Conservation (phyloP, 2,329 filamentous ascomycete species). For the Aspergillus novoparasiticus region DNA sequence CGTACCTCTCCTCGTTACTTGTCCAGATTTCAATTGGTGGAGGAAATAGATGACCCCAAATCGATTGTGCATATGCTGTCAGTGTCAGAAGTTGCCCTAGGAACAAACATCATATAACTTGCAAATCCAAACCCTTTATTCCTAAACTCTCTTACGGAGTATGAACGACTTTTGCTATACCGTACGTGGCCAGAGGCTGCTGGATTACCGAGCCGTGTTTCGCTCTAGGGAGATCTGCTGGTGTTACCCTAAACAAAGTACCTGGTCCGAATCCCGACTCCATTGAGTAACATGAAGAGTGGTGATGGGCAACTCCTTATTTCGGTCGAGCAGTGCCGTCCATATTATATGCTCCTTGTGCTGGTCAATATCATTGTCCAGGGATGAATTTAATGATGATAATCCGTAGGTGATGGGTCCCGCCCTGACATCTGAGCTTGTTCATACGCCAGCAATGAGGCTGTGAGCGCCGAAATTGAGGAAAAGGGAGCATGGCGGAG, state of each 20-base stretch:
- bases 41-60: background rate
- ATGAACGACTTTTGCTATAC: too few species aligned
- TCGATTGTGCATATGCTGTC: background rate
- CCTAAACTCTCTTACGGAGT: background rate
- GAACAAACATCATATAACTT: background rate
- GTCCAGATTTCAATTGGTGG: background rate
- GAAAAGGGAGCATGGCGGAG: background rate
- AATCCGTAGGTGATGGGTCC: slow-evolving; percentile 9
- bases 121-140: slow-evolving; percentile 5
- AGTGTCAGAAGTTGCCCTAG: background rate
- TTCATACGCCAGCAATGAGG: slow-evolving; percentile 13
- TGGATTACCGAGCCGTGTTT: background rate
- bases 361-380: slow-evolving; percentile 5
- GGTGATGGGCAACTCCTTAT: background rate
- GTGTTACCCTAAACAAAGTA: background rate
- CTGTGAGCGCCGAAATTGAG: slow-evolving; percentile 1
- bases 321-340: background rate
- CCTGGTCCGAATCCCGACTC: background rate
- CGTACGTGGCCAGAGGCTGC: background rate
- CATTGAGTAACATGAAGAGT: background rate
- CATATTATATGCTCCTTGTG: slow-evolving; percentile 1
- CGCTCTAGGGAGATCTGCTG: background rate
- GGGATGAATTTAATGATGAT: slow-evolving; percentile 11
- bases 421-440: slow-evolving; percentile 13
- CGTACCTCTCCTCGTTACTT: background rate